Percentiles rank a stretch among this genome's conserved stretches.
Evolutionary conservation across 1,284 basidiomycete genomes (phyloP).

Genomic region (Microbotryomycetes sp.): DNA sequence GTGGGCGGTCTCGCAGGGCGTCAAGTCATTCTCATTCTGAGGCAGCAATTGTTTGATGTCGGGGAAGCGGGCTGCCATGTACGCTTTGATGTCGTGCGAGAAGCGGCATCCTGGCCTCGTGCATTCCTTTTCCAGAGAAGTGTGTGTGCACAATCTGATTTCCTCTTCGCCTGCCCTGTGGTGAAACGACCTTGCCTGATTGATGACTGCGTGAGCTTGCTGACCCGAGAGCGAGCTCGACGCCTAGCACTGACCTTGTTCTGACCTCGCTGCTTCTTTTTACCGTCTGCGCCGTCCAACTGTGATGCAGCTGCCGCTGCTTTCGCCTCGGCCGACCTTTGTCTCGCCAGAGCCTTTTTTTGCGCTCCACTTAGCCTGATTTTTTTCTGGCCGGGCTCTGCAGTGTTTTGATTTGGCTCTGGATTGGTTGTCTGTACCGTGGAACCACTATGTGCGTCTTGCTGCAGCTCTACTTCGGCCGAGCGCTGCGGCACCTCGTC

Average conservation of each 20-base stretch:
- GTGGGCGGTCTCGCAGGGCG: slow-evolving; percentile 48
- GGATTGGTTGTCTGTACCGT: not conserved
- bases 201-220: not conserved
- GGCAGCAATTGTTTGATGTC: slow-evolving; percentile 56
- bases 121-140: slow-evolving; percentile 58
- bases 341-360: slow-evolving; percentile 25
- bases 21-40: slow-evolving; percentile 50
- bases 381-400: slow-evolving; percentile 22
- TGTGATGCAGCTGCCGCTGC: not conserved
- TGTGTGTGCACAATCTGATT: slow-evolving; percentile 63
- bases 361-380: slow-evolving; percentile 25
- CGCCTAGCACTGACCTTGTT: slow-evolving; percentile 74
- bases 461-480: slow-evolving; percentile 53
- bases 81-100: slow-evolving; percentile 68
- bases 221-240: not conserved
- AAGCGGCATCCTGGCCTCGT: slow-evolving; percentile 65
- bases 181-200: slow-evolving; percentile 24
- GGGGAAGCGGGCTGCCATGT: slow-evolving; percentile 64
- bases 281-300: too few species aligned
- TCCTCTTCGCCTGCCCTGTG: slow-evolving; percentile 49
- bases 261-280: slow-evolving; percentile 46
- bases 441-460: not conserved
- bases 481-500: slow-evolving; percentile 44
- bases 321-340: slow-evolving; percentile 3
- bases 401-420: not conserved